Conservation (phyloP, 1,284 basidiomycete genomes). For the Papiliotrema laurentii region DNA sequence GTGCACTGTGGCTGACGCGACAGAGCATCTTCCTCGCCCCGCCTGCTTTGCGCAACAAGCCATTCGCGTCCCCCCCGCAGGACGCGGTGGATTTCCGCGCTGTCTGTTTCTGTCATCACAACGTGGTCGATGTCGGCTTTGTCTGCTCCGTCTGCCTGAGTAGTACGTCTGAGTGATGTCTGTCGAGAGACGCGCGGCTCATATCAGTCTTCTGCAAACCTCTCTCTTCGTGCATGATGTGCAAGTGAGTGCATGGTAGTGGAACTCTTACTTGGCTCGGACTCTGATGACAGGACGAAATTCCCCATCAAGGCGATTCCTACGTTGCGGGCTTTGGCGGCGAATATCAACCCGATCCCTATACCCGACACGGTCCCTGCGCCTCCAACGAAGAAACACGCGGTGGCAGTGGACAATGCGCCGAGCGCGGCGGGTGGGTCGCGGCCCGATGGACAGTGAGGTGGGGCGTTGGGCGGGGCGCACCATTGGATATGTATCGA, state of each 20-base stretch:
- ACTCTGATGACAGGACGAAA: constrained; percentile 61
- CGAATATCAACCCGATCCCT: constrained; percentile 34
- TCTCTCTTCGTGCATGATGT: constrained; percentile 87
- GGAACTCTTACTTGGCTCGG: not conserved
- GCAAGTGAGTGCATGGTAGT: constrained; percentile 58
- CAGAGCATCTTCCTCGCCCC: constrained; percentile 91
- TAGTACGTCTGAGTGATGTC: constrained; percentile 59
- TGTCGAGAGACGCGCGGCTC: not conserved
- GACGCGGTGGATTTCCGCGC: constrained; percentile 95
- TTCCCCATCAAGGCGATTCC: constrained; percentile 85
- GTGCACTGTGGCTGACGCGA: constrained; percentile 1
- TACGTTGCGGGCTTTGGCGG: constrained; percentile 57
- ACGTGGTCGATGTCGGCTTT: constrained; percentile 93
- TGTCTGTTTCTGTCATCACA: constrained; percentile 97
- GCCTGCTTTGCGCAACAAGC: constrained; percentile 66
- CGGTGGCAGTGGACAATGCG: not conserved
- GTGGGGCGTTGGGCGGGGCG: too few relatives aligned
- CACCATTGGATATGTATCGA: too few relatives aligned
- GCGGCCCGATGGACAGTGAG: too few relatives aligned
- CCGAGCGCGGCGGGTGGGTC: too few relatives aligned
- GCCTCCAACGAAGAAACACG: not conserved
- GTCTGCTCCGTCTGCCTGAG: constrained; percentile 95
- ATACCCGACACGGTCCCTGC: constrained; percentile 32
- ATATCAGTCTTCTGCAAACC: constrained; percentile 80
- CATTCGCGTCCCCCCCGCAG: constrained; percentile 78